Conservation (phyloP, 108 stramenopile species). For the Pelagomonas calceolata region DNA sequence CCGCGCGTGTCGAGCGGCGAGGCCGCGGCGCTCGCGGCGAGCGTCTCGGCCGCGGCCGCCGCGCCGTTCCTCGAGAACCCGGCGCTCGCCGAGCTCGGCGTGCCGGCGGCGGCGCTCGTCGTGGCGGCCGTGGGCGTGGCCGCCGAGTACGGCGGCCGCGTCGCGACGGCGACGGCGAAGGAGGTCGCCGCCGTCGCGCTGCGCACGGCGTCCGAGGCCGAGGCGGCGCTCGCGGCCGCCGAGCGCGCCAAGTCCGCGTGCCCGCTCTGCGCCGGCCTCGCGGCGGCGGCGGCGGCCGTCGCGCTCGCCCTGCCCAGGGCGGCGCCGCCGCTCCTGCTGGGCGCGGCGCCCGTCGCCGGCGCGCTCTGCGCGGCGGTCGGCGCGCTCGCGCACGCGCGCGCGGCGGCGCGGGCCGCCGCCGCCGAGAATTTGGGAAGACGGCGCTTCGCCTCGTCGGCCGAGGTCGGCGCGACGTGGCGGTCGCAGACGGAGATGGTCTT, state of each 20-base stretch:
- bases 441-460: constrained; percentile 57
- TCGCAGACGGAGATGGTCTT: constrained; percentile 35
- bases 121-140: constrained; percentile 51
- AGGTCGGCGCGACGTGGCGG: constrained; percentile 70
- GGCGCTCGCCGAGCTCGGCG: not conserved
- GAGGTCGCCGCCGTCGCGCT: constrained; percentile 71
- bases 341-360: constrained; percentile 58
- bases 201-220: constrained; percentile 76
- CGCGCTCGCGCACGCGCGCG: constrained; percentile 58
- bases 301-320: not conserved
- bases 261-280: constrained; percentile 73
- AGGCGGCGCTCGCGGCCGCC: constrained; percentile 64
- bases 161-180: constrained; percentile 77
- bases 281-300: constrained; percentile 55
- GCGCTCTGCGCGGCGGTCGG: constrained; percentile 58
- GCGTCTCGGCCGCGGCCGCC: not conserved
- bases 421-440: constrained; percentile 72
- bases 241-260: constrained; percentile 75
- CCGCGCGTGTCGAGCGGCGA: not conserved
- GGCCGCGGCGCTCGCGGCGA: not conserved
- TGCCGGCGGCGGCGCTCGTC: not conserved
- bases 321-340: not conserved
- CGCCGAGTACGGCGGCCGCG: constrained; percentile 71
- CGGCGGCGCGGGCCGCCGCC: constrained; percentile 30
- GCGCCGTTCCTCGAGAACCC: not conserved